Evolutionary conservation across 192 early-diverging fungal species (phyloP), one percentile per base, ranked within the genome.

Genomic region (Coemansia asiatica): DNA sequence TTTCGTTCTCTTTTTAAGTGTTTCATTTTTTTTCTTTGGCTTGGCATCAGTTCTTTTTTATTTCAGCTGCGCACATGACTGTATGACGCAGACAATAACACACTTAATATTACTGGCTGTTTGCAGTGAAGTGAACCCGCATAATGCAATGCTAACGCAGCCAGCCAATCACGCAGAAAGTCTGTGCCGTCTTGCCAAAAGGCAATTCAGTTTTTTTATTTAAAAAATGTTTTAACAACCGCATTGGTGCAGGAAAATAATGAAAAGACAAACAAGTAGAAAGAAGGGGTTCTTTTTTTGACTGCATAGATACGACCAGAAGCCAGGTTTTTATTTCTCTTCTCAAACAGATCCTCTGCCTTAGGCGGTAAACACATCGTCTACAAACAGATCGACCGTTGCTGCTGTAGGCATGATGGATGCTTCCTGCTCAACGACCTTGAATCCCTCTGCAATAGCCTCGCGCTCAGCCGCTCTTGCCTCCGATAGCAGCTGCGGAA

Each of bases 401-500:
- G 29, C 56, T 35, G 56, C 56, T 19, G 56, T 31, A 3, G 33
- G 26, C 26, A 19, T 53, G 22, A 19, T 53, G 22, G 63, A 44
- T 15, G 54, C 53, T 4, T 21, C 40, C 64, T 46, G 38, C 23
- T 29, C 23, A 8, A 22, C 22, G 22, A 2, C 58, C 7, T 19
- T 16, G 19, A 7, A 5, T 3, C 56, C 62, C 56, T 50, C 29
- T 44, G 50, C 13, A 12, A 36, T 49, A 13, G 60, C 64, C 6
- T 33, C 44, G 44, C 61, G 56, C 57, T 72, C 66, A 10, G 26
- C 35, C 31, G 40, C 23, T 26, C 51, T 59, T 26, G 58, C 70
- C 60, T 72, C 63, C 2, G 66, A 40, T 23, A 78, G 31, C 63
- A 72, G 57, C 6, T 66, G 63, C 22, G 70, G 69, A 25, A 72